Percentiles rank a stretch among this genome's conserved stretches.
Conservation (phyloP, 345 rosid species). For the Salix dunnii region DNA sequence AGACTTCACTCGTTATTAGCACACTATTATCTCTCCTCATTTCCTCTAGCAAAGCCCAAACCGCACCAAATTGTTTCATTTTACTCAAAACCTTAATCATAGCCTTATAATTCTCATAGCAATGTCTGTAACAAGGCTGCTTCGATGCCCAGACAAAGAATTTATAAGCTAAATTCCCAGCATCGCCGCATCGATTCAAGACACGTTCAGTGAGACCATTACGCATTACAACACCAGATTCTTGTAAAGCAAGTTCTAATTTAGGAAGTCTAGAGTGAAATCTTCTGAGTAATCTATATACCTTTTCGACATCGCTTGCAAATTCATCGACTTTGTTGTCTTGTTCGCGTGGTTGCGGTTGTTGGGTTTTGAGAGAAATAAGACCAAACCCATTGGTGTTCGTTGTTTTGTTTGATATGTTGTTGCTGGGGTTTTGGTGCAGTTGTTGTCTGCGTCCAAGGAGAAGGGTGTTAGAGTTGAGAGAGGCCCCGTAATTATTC, state of each 20-base stretch:
- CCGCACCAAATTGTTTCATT: conserved; percentile 82
- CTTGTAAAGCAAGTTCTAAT: conserved; percentile 66
- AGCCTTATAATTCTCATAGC: conserved; percentile 63
- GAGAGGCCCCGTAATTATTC: conserved; percentile 2
- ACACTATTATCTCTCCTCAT: conserved; percentile 72
- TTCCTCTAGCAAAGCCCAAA: conserved; percentile 85
- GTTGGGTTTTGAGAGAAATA: conserved; percentile 38
- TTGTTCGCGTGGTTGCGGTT: not conserved
- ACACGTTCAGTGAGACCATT: conserved; percentile 76
- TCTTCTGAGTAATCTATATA: conserved; percentile 65
- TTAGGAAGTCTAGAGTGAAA: conserved; percentile 73
- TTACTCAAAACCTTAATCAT: conserved; percentile 71
- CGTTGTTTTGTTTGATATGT: conserved; percentile 10
- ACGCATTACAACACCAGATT: conserved; percentile 66
- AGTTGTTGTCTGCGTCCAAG: not conserved
- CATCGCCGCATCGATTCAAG: conserved; percentile 84
- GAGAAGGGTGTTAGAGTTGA: not conserved
- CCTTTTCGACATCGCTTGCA: conserved; percentile 69
- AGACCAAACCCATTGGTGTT: conserved; percentile 38
- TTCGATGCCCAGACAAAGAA: conserved; percentile 83
- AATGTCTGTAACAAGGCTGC: conserved; percentile 66
- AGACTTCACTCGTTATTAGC: conserved; percentile 67
- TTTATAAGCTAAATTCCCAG: conserved; percentile 75
- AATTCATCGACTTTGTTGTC: conserved; percentile 46
- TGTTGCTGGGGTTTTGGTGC: not conserved